phyloP scores from a whole-genome alignment of 345 rosid genomes.

The Brassica carinata region DNA sequence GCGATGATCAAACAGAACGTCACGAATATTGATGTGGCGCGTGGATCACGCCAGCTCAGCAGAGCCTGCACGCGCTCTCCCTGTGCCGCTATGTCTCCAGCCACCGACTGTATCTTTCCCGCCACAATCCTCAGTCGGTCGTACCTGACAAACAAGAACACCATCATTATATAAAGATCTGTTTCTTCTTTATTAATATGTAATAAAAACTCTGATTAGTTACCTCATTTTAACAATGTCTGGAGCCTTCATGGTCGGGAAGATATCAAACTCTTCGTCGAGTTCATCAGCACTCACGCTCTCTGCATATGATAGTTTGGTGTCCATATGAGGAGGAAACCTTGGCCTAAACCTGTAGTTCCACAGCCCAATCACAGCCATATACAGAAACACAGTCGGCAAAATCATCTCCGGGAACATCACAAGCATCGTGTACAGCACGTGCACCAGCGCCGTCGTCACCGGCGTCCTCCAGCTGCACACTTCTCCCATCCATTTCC shows the following conservation, averaged over 20 bases:
- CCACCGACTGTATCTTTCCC: constrained; percentile 75
- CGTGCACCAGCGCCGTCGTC: constrained; percentile 42
- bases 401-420: constrained; percentile 45
- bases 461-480: constrained; percentile 52
- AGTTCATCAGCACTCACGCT: constrained; percentile 69
- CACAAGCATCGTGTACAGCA: constrained; percentile 41
- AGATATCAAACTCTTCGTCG: constrained; percentile 90
- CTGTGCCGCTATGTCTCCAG: constrained; percentile 89
- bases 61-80: constrained; percentile 85
- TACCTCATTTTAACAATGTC: constrained; percentile 64
- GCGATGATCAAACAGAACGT: constrained; percentile 75
- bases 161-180: neutral
- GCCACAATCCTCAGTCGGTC: constrained; percentile 82
- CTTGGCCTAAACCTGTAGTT: constrained; percentile 46
- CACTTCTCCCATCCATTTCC: constrained; percentile 53
- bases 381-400: constrained; percentile 49
- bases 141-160: constrained; percentile 39
- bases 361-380: constrained; percentile 47
- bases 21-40: constrained; percentile 75
- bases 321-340: constrained; percentile 86
- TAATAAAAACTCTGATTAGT: neutral
- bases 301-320: constrained; percentile 69
- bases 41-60: constrained; percentile 93
- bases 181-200: neutral
- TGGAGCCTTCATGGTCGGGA: constrained; percentile 56